Conservation (phyloP, 2,329 filamentous ascomycete species). For the Xylaria sp. region DNA sequence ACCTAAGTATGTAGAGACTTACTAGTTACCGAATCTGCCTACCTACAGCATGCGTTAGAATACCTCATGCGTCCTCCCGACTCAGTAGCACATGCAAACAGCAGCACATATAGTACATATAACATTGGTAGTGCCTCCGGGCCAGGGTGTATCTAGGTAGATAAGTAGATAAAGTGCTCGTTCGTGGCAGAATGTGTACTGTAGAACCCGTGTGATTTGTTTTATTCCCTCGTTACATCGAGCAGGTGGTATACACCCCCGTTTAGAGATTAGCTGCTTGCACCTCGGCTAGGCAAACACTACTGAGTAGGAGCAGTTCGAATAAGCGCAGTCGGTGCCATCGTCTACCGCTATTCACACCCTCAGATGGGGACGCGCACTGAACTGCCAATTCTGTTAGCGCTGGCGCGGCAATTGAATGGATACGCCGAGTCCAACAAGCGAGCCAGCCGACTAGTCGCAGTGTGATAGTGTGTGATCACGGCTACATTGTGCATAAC, state of each 20-base stretch:
- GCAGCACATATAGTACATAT: too few species aligned
- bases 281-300: constrained; percentile 10
- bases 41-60: not conserved
- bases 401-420: constrained; percentile 28
- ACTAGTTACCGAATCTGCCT: not conserved
- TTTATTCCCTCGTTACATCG: not conserved
- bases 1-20: not conserved
- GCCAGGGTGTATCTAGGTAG: too few species aligned
- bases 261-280: not conserved
- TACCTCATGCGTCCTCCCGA: not conserved
- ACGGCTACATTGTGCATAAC: constrained; percentile 39
- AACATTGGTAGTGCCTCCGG: too few species aligned
- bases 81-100: too few species aligned
- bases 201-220: too few species aligned
- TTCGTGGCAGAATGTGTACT: too few species aligned
- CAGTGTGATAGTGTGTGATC: constrained; percentile 35
- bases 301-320: not conserved
- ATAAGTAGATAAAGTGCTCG: not conserved
- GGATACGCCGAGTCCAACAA: constrained; percentile 19
- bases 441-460: constrained; percentile 15
- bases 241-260: too few species aligned
- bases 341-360: not conserved
- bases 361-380: not conserved
- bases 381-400: constrained; percentile 6
- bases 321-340: constrained; percentile 14